Evolutionary conservation across 1,284 basidiomycete genomes (phyloP), one percentile per base, ranked within the genome.

Genomic region (Ceratobasidium theobromae): DNA sequence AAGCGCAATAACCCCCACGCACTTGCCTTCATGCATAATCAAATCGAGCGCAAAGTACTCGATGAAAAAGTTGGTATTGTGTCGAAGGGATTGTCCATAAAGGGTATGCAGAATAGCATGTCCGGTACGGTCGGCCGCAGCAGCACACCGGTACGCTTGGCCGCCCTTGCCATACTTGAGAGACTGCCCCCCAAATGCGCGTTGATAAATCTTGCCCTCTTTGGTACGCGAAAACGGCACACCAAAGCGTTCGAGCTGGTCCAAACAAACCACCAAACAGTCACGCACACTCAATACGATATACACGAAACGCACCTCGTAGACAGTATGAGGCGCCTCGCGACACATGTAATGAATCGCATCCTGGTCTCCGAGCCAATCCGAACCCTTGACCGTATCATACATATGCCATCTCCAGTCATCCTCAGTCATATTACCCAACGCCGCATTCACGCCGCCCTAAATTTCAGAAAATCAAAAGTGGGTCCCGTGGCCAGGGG

Each of bases 401-500:
- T 96, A 95, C 93, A 98, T 98, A 78, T 99, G 96, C 97, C 97
- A 99, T 79, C 97, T 82, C 96, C 95, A 98, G 77, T 98, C 95
- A 75, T 98, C 95, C 79, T 98, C 95, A 12, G 94, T 96, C 93
- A 97, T 96, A 82, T 99, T 99, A 88, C 96, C 97, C 66, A 99
- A 85, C 49, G 97, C 97, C 74, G 97, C 96, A 80, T 99, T 99
- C 78, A 99, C 96, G 79, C 97, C 97, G 76, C 97, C 97, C 87
- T 92, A 68, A n/a, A 32, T 6, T 9, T 8, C 40, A 67, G 30
- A 68, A 52, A 33, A 68, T 74, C 28, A 21, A 14, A 38, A 32
- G 14, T 57, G 12, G 28, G 64, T 45, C 27, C 54, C 25, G 58
- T 18, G 4, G 11, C 38, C 48, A 54, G 18, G 38, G 43, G 9